These are phyloP conservation scores for Ophiostoma triangulosporum DNA, from an alignment of 2,329 filamentous ascomycete species.

Conservation along the genomic window DNA sequence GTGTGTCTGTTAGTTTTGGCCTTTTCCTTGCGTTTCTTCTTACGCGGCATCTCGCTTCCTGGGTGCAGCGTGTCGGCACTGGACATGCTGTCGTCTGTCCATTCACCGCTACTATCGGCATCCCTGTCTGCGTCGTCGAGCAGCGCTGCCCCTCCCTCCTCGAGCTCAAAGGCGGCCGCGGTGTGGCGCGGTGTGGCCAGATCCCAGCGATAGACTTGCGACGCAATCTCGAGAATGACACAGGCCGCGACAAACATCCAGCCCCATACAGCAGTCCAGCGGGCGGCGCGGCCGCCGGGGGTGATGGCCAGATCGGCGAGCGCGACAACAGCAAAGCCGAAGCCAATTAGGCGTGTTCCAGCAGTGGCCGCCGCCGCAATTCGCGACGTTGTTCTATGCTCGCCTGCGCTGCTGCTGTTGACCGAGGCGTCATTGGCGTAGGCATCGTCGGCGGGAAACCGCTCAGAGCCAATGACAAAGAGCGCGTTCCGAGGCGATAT, in stretches of 20 bases:
- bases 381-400: background rate
- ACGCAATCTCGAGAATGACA: background rate
- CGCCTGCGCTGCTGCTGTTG: background rate
- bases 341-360: background rate
- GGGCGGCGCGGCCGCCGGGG: conserved; percentile 1
- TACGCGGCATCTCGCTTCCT: background rate
- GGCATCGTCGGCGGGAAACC: background rate
- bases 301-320: background rate
- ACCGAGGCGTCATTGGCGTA: background rate
- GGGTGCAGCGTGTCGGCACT: background rate
- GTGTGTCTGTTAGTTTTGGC: background rate
- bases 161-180: conserved; percentile 8
- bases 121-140: background rate
- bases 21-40: no score
- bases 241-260: conserved; percentile 5
- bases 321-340: background rate
- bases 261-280: conserved; percentile 7
- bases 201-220: background rate
- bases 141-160: background rate
- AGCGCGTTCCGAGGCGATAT: conserved; percentile 1
- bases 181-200: background rate
- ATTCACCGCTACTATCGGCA: background rate
- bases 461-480: background rate
- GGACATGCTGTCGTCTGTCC: background rate
- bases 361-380: background rate